Percentiles rank a stretch among this genome's conserved stretches.
Evolutionary conservation across 2,329 filamentous ascomycete species (phyloP).

Genomic region (Clarireedia homoeocarpa): DNA sequence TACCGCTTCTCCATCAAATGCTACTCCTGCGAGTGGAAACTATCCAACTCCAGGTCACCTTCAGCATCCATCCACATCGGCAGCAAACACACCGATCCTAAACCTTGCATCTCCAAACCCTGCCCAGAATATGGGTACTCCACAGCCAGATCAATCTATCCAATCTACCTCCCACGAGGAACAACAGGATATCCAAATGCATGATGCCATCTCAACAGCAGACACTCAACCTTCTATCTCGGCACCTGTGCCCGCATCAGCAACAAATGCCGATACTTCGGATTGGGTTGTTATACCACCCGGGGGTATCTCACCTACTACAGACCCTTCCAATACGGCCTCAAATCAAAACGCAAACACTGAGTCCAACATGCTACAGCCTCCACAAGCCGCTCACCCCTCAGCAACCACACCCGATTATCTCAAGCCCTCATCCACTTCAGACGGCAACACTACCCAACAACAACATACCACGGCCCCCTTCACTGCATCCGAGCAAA

Average conservation of each 20-base stretch:
- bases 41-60: slow-evolving; percentile 52
- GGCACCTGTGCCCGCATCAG: slow-evolving; percentile 16
- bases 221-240: slow-evolving; percentile 11
- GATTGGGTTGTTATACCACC: slow-evolving; percentile 74
- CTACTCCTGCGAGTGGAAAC: slow-evolving; percentile 47
- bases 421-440: background rate
- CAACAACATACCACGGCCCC: background rate
- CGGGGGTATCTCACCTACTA: slow-evolving; percentile 39
- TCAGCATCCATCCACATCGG: slow-evolving; percentile 52
- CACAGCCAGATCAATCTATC: slow-evolving; percentile 16
- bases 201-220: slow-evolving; percentile 3
- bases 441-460: slow-evolving; percentile 2
- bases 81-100: slow-evolving; percentile 45
- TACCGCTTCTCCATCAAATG: slow-evolving; percentile 49
- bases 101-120: slow-evolving; percentile 38
- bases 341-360: background rate
- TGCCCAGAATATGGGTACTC: slow-evolving; percentile 22
- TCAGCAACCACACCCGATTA: background rate
- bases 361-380: background rate
- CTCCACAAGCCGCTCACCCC: background rate
- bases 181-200: slow-evolving; percentile 14
- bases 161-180: slow-evolving; percentile 4
- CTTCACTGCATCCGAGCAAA: background rate
- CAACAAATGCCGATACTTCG: slow-evolving; percentile 41
- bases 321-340: slow-evolving; percentile 2